Evolutionary conservation across 805 yeast species (phyloP).

Genomic region (Millerago galiae): DNA sequence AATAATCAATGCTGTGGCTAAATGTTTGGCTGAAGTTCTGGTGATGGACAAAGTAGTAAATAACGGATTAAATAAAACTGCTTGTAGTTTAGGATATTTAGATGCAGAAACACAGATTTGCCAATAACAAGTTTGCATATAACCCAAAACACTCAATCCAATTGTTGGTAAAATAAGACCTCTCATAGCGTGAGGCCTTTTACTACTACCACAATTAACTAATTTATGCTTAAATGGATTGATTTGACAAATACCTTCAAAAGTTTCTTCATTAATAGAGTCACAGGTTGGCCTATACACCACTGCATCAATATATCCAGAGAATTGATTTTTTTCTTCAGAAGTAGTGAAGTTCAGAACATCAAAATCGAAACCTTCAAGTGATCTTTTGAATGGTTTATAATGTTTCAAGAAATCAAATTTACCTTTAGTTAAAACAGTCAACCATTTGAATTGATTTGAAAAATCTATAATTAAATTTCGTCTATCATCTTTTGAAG

Average conservation of each 20-base stretch:
- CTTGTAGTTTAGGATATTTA: neutral
- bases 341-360: neutral
- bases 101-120: neutral
- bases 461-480: neutral
- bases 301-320: neutral
- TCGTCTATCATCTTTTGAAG: neutral
- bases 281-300: too few relatives aligned
- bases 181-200: slow-evolving; percentile 1
- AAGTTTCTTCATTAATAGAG: slow-evolving; percentile 1
- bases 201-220: neutral
- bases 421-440: neutral
- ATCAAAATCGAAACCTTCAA: neutral
- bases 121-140: neutral
- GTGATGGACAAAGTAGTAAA: neutral
- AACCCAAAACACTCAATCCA: neutral
- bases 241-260: slow-evolving; percentile 4
- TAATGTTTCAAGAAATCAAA: neutral
- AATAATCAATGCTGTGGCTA: slow-evolving; percentile 3
- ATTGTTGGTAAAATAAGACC: slow-evolving; percentile 1
- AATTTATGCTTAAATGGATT: slow-evolving; percentile 5
- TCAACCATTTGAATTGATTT: neutral
- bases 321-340: neutral
- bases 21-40: neutral
- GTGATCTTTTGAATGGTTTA: neutral
- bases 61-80: slow-evolving; percentile 1